Evolutionary conservation across 345 rosid species (phyloP).

Genomic region (rapeseed (Brassica napus)): DNA sequence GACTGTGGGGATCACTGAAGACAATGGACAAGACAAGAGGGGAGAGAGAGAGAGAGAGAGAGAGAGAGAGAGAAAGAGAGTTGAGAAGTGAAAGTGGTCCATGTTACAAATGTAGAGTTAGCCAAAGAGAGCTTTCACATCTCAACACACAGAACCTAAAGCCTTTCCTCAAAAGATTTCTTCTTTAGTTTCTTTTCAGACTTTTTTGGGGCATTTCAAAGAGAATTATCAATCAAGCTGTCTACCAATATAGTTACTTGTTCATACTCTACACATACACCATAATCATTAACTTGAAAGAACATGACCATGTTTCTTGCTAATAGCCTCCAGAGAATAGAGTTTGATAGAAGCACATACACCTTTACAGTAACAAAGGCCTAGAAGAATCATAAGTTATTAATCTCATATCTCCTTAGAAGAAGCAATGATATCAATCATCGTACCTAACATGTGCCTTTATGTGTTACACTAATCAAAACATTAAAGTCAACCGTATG

Average conservation of each 20-base stretch:
- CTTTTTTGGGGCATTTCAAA: constrained; percentile 24
- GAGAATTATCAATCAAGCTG: constrained; percentile 32
- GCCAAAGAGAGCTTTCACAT: constrained; percentile 39
- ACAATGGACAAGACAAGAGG: constrained; percentile 37
- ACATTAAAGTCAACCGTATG: constrained; percentile 28
- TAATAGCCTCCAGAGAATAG: not conserved
- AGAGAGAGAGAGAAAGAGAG: constrained; percentile 28
- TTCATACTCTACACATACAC: not conserved
- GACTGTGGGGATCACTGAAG: constrained; percentile 44
- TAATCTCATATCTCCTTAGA: not conserved
- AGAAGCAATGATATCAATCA: constrained; percentile 33
- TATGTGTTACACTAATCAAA: constrained; percentile 29
- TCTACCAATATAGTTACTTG: not conserved
- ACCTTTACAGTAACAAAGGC: constrained; percentile 5
- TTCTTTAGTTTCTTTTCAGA: constrained; percentile 38
- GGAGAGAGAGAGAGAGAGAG: constrained; percentile 29
- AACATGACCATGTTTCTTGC: constrained; percentile 15
- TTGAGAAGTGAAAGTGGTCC: constrained; percentile 44
- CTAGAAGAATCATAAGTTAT: constrained; percentile 14
- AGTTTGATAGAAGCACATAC: constrained; percentile 12
- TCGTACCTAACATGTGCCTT: constrained; percentile 37
- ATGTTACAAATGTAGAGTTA: constrained; percentile 34
- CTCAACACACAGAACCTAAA: constrained; percentile 31
- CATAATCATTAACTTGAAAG: not conserved
- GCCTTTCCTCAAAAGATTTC: constrained; percentile 42